Evolutionary conservation across 306 rosid species (phyloP).

Genomic region (Vigna radiata): DNA sequence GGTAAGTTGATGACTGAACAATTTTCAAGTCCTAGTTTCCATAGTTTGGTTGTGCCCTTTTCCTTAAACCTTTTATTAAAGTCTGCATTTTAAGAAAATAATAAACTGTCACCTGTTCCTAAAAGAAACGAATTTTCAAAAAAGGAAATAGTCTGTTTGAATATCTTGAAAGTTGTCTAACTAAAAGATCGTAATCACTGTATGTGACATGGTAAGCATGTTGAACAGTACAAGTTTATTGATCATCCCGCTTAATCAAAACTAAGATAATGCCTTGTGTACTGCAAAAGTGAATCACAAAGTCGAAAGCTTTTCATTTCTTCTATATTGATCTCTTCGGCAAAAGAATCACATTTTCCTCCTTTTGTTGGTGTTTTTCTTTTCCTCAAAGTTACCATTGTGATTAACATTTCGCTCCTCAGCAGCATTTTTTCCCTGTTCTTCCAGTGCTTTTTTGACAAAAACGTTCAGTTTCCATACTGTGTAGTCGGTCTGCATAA

Average conservation of each 20-base stretch:
- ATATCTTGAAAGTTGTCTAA: not conserved
- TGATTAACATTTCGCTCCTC: constrained; percentile 37
- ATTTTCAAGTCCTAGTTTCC: too few species aligned
- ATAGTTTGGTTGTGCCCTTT: too few species aligned
- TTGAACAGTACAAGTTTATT: not conserved
- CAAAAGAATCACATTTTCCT: constrained; percentile 55
- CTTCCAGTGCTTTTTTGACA: constrained; percentile 59
- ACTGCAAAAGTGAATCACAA: constrained; percentile 43
- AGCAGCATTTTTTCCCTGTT: constrained; percentile 37
- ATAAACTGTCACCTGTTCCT: too few species aligned
- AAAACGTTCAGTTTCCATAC: constrained; percentile 66
- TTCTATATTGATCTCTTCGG: constrained; percentile 46
- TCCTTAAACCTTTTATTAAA: too few species aligned
- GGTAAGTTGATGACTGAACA: too few species aligned
- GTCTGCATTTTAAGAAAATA: too few species aligned
- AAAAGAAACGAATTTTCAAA: too few species aligned
- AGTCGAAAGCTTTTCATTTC: constrained; percentile 50
- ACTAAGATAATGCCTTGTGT: constrained; percentile 1
- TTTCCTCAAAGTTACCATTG: constrained; percentile 43
- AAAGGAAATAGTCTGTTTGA: not conserved
- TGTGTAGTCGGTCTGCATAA: constrained; percentile 67
- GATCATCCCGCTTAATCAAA: constrained; percentile 1
- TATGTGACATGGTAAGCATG: not conserved
- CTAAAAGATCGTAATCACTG: not conserved
- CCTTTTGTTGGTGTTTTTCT: constrained; percentile 53